Evolutionary conservation across 2,329 filamentous ascomycete genomes (phyloP).

Genomic region (Ceratocystis destructans): DNA sequence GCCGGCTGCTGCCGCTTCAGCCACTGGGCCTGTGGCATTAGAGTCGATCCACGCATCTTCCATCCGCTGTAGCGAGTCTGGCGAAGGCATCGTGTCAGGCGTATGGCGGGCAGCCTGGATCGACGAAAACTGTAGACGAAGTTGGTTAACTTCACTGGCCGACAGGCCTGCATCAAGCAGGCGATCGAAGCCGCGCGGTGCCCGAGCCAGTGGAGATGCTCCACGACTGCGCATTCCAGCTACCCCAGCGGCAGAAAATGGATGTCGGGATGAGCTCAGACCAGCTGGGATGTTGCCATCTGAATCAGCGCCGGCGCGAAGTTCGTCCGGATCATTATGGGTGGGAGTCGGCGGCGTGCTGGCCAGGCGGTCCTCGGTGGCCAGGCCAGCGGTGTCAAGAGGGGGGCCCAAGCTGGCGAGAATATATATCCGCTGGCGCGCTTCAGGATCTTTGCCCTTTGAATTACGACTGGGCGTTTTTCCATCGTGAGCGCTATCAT

Average conservation of each 20-base stretch:
- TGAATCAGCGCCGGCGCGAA: background rate
- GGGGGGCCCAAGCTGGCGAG: conserved; percentile 22
- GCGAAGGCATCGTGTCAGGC: conserved; percentile 76
- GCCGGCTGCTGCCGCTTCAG: conserved; percentile 22
- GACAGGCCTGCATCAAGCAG: conserved; percentile 72
- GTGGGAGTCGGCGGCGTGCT: conserved; percentile 21
- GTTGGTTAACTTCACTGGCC: conserved; percentile 62
- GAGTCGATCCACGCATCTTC: conserved; percentile 88
- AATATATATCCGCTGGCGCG: conserved; percentile 12
- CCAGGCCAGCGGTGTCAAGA: conserved; percentile 55
- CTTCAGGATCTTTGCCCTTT: conserved; percentile 23
- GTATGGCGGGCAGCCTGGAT: conserved; percentile 73
- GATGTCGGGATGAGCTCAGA: background rate
- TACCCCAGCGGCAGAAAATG: background rate
- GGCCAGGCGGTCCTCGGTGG: conserved; percentile 45
- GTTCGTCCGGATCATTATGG: background rate
- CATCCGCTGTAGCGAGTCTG: conserved; percentile 58
- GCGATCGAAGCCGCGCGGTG: conserved; percentile 67
- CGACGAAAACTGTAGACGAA: conserved; percentile 77
- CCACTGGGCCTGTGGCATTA: conserved; percentile 32
- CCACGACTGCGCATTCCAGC: conserved; percentile 20
- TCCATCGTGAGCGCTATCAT: background rate
- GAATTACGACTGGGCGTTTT: conserved; percentile 21
- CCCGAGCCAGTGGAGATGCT: background rate
- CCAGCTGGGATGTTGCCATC: background rate